Percentiles rank a stretch among this genome's conserved stretches.
These are phyloP conservation scores for Colletotrichum echinochloae DNA, from an alignment of 2,329 filamentous ascomycete genomes.

Conservation along the genomic window DNA sequence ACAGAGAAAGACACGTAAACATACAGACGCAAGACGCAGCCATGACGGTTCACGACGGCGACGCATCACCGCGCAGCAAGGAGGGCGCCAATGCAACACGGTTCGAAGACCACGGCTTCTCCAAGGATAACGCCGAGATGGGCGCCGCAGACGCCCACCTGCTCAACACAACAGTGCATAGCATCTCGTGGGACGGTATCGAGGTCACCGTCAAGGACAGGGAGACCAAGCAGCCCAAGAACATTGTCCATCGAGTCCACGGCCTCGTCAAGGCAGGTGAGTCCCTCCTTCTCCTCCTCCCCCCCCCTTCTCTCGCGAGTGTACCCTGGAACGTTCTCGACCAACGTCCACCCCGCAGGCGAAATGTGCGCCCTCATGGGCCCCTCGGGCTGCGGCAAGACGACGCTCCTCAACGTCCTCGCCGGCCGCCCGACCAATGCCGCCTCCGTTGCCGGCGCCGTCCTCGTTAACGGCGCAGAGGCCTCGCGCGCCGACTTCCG, in stretches of 20 bases:
- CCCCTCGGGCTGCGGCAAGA: conserved; percentile 80
- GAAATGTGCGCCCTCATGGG: conserved; percentile 87
- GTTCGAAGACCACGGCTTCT: conserved; percentile 8
- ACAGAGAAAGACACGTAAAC: not conserved
- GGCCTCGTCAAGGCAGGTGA: conserved; percentile 74
- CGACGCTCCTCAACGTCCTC: conserved; percentile 84
- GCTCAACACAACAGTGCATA: conserved; percentile 72
- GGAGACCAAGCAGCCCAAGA: conserved; percentile 70
- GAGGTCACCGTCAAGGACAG: conserved; percentile 80
- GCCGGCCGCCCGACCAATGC: conserved; percentile 70
- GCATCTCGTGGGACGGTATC: conserved; percentile 74
- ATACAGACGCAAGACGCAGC: not conserved
- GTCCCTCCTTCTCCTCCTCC: not conserved
- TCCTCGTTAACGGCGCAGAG: conserved; percentile 72
- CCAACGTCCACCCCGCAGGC: conserved; percentile 52
- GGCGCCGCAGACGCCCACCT: conserved; percentile 61
- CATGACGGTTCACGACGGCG: conserved; percentile 4
- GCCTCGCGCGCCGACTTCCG: conserved; percentile 69
- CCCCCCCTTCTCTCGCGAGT: not conserved
- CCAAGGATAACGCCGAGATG: conserved; percentile 44
- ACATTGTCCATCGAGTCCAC: conserved; percentile 72
- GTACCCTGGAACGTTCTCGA: not conserved
- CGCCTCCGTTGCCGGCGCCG: conserved; percentile 62
- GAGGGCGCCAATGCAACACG: conserved; percentile 10
- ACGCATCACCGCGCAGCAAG: not conserved